Percentiles rank a stretch among this genome's conserved stretches.
Evolutionary conservation across 108 stramenopile genomes (phyloP).

Genomic region (Nitzschia sp.): DNA sequence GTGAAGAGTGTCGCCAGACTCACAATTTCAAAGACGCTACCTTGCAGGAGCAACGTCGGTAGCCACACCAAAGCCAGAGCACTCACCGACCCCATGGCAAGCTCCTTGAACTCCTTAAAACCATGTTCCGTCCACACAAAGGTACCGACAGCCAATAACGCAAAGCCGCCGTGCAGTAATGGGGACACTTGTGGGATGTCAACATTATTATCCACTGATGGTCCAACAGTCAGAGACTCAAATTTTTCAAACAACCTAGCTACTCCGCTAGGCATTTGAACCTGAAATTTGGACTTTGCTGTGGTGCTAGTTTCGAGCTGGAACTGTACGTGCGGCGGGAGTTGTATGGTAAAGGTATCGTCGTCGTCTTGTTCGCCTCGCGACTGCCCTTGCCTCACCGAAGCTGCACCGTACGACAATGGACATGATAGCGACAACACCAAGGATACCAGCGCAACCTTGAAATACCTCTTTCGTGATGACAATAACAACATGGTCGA

Average conservation of each 20-base stretch:
- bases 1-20: neutral
- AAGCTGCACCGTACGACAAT: neutral
- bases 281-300: neutral
- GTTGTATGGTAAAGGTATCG: neutral
- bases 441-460: too few species aligned
- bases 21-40: neutral
- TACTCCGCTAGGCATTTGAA: neutral
- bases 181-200: neutral
- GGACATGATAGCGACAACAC: too few species aligned
- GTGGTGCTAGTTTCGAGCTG: too few species aligned
- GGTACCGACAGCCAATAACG: neutral
- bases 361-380: neutral
- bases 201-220: too few species aligned
- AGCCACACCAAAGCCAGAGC: constrained; percentile 14
- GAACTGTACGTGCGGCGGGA: neutral
- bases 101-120: neutral
- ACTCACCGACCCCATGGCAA: neutral
- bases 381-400: neutral
- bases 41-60: constrained; percentile 1
- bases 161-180: neutral
- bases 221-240: neutral
- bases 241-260: neutral
- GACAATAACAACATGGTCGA: too few species aligned
- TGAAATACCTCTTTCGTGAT: too few species aligned
- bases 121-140: constrained; percentile 1